Conservation (phyloP, 164 flowering plant genomes). For the Nymphaea thermarum region DNA sequence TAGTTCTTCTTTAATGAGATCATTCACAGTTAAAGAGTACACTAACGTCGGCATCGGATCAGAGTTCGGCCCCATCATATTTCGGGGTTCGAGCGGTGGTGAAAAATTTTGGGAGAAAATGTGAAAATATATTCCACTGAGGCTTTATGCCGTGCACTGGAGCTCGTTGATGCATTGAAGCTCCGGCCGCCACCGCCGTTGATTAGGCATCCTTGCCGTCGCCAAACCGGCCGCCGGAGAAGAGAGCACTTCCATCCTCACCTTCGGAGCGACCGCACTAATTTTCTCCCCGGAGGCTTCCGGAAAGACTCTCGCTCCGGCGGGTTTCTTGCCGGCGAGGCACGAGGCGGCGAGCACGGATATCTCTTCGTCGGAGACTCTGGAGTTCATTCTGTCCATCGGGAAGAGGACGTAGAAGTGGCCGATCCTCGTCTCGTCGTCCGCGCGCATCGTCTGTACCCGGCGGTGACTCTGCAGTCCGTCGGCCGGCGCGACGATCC, state of each 20-base stretch:
- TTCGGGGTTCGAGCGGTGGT: too few species aligned
- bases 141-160: background rate
- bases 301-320: background rate
- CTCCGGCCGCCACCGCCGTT: background rate
- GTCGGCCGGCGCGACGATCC: background rate
- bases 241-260: background rate
- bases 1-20: too few species aligned
- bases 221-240: background rate
- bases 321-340: background rate
- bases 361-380: slow-evolving; percentile 2
- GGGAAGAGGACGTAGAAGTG: background rate
- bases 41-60: too few species aligned
- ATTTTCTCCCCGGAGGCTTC: background rate
- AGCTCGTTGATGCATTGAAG: background rate
- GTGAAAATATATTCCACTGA: too few species aligned
- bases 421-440: background rate
- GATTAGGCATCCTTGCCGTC: background rate
- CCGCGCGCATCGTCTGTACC: background rate
- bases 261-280: background rate
- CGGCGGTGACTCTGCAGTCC: background rate
- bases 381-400: background rate
- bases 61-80: too few species aligned
- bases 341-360: background rate
- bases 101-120: too few species aligned
- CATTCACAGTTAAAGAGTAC: too few species aligned